phyloP scores from a whole-genome alignment of 2,329 filamentous ascomycete genomes.

The Zasmidium cellare region DNA sequence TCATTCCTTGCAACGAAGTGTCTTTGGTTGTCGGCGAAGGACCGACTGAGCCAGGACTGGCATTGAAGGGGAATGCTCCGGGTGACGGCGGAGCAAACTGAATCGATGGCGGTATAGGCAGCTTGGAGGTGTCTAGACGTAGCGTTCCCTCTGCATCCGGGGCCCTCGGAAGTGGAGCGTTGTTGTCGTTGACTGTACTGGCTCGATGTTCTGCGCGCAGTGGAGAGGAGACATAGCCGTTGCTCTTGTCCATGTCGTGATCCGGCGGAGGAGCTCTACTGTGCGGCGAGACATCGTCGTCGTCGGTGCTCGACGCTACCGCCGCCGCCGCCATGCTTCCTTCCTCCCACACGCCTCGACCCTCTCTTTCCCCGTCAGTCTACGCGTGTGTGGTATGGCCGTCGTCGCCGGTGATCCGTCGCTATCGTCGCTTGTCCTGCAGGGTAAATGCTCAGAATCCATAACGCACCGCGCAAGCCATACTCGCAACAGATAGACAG shows the following conservation, averaged over 20 bases:
- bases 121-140: slow-evolving; percentile 3
- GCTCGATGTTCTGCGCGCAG: slow-evolving; percentile 8
- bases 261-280: background rate
- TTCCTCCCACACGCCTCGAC: background rate
- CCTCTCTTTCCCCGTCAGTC: background rate
- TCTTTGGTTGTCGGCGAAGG: slow-evolving; percentile 22
- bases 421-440: background rate
- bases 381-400: background rate
- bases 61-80: slow-evolving; percentile 22
- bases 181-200: slow-evolving; percentile 6
- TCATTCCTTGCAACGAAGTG: slow-evolving; percentile 4
- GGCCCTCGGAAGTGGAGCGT: background rate
- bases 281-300: slow-evolving; percentile 2
- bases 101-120: slow-evolving; percentile 2
- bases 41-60: slow-evolving; percentile 20
- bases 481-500: background rate
- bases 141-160: slow-evolving; percentile 2
- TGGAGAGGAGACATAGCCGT: slow-evolving; percentile 4
- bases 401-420: background rate
- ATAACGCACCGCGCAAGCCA: background rate
- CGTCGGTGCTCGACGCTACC: background rate
- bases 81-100: slow-evolving; percentile 19
- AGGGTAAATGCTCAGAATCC: background rate
- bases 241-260: slow-evolving; percentile 3
- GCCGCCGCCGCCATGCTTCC: background rate